Percentiles rank a stretch among this genome's conserved stretches.
phyloP scores from a whole-genome alignment of 2,329 filamentous ascomycete genomes.

The Penicillium concentricum region DNA sequence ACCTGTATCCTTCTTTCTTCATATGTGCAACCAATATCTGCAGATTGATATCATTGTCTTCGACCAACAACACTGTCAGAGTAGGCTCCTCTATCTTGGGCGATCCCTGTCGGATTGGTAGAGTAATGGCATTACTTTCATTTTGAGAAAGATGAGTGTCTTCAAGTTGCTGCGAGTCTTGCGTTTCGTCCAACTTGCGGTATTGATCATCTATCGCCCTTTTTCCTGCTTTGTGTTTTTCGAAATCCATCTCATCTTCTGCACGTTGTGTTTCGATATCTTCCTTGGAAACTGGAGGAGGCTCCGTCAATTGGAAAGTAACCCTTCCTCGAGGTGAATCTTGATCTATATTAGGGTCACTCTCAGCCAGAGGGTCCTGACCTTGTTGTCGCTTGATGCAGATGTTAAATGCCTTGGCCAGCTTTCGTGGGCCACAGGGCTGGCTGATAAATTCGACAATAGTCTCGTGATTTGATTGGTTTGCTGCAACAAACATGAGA shows the following conservation, averaged over 20 bases:
- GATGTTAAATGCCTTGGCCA: constrained; percentile 30
- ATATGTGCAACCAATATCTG: constrained; percentile 34
- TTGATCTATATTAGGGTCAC: constrained; percentile 1
- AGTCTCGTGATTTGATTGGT: constrained; percentile 12
- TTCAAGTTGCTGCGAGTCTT: not conserved
- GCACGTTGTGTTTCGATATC: not conserved
- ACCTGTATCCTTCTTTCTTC: constrained; percentile 29
- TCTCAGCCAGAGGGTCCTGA: not conserved
- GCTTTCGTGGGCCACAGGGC: constrained; percentile 35
- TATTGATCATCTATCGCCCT: not conserved
- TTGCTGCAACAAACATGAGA: constrained; percentile 13
- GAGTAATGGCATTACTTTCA: not conserved
- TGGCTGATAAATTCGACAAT: constrained; percentile 36
- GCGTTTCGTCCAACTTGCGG: not conserved
- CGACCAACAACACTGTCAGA: constrained; percentile 33
- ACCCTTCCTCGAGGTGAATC: not conserved
- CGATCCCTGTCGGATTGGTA: not conserved
- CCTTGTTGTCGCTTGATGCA: constrained; percentile 22
- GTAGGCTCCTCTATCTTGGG: constrained; percentile 4
- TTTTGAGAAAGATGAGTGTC: not conserved
- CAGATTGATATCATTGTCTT: constrained; percentile 40
- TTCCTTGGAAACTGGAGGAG: not conserved
- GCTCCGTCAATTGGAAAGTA: not conserved
- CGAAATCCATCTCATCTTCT: not conserved
- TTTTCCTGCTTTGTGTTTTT: not conserved